Percentiles rank a stretch among this genome's conserved stretches.
Evolutionary conservation across 2,329 filamentous ascomycete genomes (phyloP).

Genomic region (Tetracladium maxilliforme): DNA sequence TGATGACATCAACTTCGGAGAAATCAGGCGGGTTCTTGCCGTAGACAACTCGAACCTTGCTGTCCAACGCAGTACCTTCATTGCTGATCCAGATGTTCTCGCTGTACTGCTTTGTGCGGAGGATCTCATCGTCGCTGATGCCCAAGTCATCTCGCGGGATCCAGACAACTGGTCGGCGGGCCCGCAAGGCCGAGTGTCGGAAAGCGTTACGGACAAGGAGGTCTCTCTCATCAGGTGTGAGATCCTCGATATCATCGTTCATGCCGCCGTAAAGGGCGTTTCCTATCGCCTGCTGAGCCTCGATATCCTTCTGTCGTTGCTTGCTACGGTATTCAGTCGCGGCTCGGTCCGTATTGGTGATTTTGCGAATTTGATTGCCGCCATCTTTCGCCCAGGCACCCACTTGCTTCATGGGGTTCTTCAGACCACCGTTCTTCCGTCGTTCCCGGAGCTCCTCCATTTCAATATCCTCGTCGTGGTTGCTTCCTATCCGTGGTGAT

Average conservation of each 20-base stretch:
- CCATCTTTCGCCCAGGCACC: conserved; percentile 11
- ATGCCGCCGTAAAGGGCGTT: conserved; percentile 76
- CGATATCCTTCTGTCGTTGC: conserved; percentile 45
- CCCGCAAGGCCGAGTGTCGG: conserved; percentile 75
- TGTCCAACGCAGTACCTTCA: conserved; percentile 77
- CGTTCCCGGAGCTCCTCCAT: conserved; percentile 1
- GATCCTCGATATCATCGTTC: conserved; percentile 86
- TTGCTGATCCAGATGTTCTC: conserved; percentile 79
- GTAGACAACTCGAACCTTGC: conserved; percentile 70
- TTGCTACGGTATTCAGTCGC: conserved; percentile 31
- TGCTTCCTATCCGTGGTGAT: not conserved
- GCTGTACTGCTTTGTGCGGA: conserved; percentile 49
- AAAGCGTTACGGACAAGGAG: conserved; percentile 77
- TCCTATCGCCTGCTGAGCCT: conserved; percentile 59
- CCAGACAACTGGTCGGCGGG: conserved; percentile 80
- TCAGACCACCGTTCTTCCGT: too few relatives aligned
- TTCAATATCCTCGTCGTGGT: conserved; percentile 2
- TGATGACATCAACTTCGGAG: conserved; percentile 75
- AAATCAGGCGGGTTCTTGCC: conserved; percentile 79
- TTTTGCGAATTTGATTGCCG: too few relatives aligned
- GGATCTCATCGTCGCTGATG: conserved; percentile 82
- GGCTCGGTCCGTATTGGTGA: conserved; percentile 10
- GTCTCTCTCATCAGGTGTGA: conserved; percentile 82
- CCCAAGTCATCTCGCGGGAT: conserved; percentile 84
- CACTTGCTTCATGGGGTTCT: conserved; percentile 11